A percentile compares a stretch with the other conserved stretches of the same genome.
phyloP scores from a whole-genome alignment of 2,329 filamentous ascomycete species.

The Rhynchosporium agropyri region DNA sequence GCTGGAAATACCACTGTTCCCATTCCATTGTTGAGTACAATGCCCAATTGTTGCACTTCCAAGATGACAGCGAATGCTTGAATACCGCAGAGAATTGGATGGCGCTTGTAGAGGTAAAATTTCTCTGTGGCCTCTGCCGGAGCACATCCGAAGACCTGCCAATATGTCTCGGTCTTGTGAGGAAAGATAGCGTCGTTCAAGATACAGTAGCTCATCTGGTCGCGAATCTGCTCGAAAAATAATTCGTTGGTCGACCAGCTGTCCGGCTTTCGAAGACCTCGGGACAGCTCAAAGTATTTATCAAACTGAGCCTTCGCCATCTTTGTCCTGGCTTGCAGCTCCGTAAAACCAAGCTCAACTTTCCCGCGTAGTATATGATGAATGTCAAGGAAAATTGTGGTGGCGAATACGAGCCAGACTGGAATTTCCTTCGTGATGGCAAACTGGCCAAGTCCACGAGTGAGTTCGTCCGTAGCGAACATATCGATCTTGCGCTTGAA shows the following conservation, averaged over 20 bases:
- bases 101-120: constrained; percentile 23
- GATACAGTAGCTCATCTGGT: not conserved
- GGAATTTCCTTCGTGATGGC: constrained; percentile 19
- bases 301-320: not conserved
- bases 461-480: constrained; percentile 22
- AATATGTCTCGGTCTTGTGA: not conserved
- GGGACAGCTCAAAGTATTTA: constrained; percentile 14
- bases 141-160: not conserved
- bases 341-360: constrained; percentile 4
- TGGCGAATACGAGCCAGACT: constrained; percentile 28
- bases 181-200: constrained; percentile 12
- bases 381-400: constrained; percentile 24
- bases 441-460: constrained; percentile 19
- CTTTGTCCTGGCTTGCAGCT: not conserved
- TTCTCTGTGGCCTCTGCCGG: constrained; percentile 8
- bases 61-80: constrained; percentile 16
- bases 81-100: constrained; percentile 27
- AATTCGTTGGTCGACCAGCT: constrained; percentile 17
- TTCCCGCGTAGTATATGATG: constrained; percentile 16
- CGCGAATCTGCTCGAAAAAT: not conserved
- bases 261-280: not conserved
- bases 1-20: constrained; percentile 22
- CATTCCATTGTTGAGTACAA: not conserved
- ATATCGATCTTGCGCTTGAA: not conserved
- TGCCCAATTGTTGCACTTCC: not conserved